Percentiles rank a stretch among this genome's conserved stretches.
Conservation (phyloP, 2,329 filamentous ascomycete species). For the Trichoderma sp. region DNA sequence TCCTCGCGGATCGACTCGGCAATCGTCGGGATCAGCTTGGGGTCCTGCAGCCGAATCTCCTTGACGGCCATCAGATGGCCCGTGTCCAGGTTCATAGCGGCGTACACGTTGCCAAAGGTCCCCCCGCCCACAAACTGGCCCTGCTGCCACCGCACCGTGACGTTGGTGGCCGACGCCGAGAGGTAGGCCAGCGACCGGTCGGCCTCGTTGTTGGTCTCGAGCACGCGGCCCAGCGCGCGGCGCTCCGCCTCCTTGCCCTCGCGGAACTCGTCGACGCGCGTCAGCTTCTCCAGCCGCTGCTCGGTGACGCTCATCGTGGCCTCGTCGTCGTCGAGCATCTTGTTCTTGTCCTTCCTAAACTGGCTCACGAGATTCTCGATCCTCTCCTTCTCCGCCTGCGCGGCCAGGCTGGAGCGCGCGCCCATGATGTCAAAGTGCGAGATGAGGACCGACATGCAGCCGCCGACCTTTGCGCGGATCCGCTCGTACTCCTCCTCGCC, state of each 20-base stretch:
- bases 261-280: slow-evolving; percentile 75
- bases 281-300: slow-evolving; percentile 72
- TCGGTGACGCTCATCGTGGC: slow-evolving; percentile 73
- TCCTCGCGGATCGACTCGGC: slow-evolving; percentile 94
- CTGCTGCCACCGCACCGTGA: slow-evolving; percentile 96
- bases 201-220: slow-evolving; percentile 94
- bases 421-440: slow-evolving; percentile 99
- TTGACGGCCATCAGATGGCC: slow-evolving; percentile 98
- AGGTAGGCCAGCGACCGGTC: slow-evolving; percentile 93
- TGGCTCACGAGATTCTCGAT: slow-evolving; percentile 79
- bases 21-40: slow-evolving; percentile 91
- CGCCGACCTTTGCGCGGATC: slow-evolving; percentile 84
- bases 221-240: slow-evolving; percentile 82
- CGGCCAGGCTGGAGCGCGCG: slow-evolving; percentile 86
- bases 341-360: slow-evolving; percentile 75
- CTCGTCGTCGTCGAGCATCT: slow-evolving; percentile 78
- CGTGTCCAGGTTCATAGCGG: slow-evolving; percentile 94
- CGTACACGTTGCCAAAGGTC: slow-evolving; percentile 96
- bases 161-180: slow-evolving; percentile 90
- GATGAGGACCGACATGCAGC: slow-evolving; percentile 95
- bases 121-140: slow-evolving; percentile 97
- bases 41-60: slow-evolving; percentile 95
- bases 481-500: slow-evolving; percentile 84
- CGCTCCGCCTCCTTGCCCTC: slow-evolving; percentile 81
- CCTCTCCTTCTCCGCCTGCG: slow-evolving; percentile 88